These are phyloP conservation scores for Diaporthe sp. DNA, from an alignment of 2,329 filamentous ascomycete species.

Conservation along the genomic window DNA sequence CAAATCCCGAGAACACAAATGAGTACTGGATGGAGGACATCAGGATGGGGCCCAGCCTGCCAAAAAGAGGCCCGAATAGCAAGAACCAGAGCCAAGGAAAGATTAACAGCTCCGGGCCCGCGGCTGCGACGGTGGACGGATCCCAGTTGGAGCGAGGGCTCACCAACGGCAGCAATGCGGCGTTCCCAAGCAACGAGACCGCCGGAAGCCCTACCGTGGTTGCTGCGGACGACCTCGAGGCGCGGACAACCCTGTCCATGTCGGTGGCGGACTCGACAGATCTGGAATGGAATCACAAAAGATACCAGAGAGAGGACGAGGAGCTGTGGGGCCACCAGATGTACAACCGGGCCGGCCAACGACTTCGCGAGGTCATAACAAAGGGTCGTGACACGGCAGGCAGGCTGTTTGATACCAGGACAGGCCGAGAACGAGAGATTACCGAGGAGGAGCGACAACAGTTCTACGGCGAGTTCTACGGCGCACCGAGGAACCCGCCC, in stretches of 20 bases:
- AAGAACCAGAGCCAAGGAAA: conserved; percentile 73
- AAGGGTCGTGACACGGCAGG: conserved; percentile 71
- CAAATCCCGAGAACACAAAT: conserved; percentile 87
- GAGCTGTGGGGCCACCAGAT: conserved; percentile 82
- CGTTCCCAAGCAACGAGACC: conserved; percentile 51
- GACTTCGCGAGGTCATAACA: conserved; percentile 70
- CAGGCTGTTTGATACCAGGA: conserved; percentile 63
- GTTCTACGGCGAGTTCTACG: conserved; percentile 76
- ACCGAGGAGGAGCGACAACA: conserved; percentile 66
- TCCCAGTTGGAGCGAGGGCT: conserved; percentile 48
- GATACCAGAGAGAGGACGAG: conserved; percentile 91
- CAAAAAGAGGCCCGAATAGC: conserved; percentile 69
- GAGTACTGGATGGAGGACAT: conserved; percentile 93
- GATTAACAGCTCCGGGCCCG: conserved; percentile 69
- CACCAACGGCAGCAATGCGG: conserved; percentile 49
- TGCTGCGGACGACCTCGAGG: conserved; percentile 58
- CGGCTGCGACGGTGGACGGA: conserved; percentile 55
- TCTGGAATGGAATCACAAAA: conserved; percentile 77
- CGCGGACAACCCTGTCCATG: conserved; percentile 55
- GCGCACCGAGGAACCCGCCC: conserved; percentile 74
- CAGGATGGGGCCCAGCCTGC: conserved; percentile 80
- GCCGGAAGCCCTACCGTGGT: conserved; percentile 61
- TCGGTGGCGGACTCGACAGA: conserved; percentile 57
- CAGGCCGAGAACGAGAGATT: conserved; percentile 67
- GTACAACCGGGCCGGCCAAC: conserved; percentile 63